phyloP scores from a whole-genome alignment of 495 filamentous ascomycete species.

The Apodospora peruviana region DNA sequence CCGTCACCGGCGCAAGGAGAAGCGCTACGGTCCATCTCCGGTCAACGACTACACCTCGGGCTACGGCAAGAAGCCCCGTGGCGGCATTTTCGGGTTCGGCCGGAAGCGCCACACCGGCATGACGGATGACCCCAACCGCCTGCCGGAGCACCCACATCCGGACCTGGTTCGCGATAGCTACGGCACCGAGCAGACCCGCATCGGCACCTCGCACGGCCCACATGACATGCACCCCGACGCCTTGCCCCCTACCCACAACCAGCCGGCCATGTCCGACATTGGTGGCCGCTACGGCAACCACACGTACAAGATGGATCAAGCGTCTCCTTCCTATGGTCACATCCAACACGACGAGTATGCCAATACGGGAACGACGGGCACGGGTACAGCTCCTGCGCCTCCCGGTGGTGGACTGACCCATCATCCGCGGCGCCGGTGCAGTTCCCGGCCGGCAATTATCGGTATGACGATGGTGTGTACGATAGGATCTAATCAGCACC shows the following conservation, averaged over 20 bases:
- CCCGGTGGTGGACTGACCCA: background rate
- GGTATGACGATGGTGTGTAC: background rate
- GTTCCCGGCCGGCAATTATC: background rate
- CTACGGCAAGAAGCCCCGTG: constrained; percentile 38
- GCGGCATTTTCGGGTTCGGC: constrained; percentile 23
- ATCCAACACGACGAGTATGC: background rate
- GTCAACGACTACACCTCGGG: constrained; percentile 50
- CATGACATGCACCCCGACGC: too few species aligned
- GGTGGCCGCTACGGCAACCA: too few species aligned
- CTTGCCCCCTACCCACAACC: too few species aligned
- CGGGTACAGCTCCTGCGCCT: background rate
- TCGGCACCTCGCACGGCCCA: too few species aligned
- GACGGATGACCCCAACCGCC: background rate
- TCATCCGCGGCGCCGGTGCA: background rate
- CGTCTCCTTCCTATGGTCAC: too few species aligned
- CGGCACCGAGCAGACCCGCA: too few species aligned
- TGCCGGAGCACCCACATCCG: background rate
- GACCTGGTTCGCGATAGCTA: background rate
- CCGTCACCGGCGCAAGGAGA: constrained; percentile 64
- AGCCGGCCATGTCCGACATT: background rate
- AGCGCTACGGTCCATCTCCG: constrained; percentile 72
- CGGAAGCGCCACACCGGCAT: constrained; percentile 2
- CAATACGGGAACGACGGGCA: background rate
- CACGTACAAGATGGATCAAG: too few species aligned
- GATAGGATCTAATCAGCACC: background rate